These are phyloP conservation scores for Thielaviopsis ethacetica DNA, from an alignment of 2,329 filamentous ascomycete genomes.

Conservation along the genomic window DNA sequence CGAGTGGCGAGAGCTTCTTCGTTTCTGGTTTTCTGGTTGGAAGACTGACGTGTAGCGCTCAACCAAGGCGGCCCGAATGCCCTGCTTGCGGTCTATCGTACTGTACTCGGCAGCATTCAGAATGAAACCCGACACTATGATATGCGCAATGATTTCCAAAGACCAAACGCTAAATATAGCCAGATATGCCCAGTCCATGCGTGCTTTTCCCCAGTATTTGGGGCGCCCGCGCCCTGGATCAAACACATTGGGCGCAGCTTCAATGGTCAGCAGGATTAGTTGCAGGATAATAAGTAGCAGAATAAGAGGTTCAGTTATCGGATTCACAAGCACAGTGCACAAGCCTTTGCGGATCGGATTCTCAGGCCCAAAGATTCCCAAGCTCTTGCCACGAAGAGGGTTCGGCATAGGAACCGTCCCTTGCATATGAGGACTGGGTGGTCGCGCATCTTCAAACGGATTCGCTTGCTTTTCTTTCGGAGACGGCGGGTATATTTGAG, in stretches of 20 bases:
- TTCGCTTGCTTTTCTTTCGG: slow-evolving; percentile 9
- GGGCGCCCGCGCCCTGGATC: slow-evolving; percentile 42
- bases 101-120: slow-evolving; percentile 86
- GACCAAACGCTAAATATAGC: slow-evolving; percentile 81
- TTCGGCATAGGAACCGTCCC: slow-evolving; percentile 30
- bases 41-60: slow-evolving; percentile 69
- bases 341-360: slow-evolving; percentile 58
- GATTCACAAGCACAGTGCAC: slow-evolving; percentile 73
- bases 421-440: slow-evolving; percentile 13
- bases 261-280: slow-evolving; percentile 71
- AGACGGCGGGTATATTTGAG: slow-evolving; percentile 24
- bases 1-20: slow-evolving; percentile 31
- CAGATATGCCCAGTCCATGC: slow-evolving; percentile 68
- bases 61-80: slow-evolving; percentile 55
- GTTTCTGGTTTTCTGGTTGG: slow-evolving; percentile 60
- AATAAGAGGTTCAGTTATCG: slow-evolving; percentile 73
- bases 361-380: slow-evolving; percentile 70
- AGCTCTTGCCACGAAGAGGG: slow-evolving; percentile 68
- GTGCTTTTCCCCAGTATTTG: slow-evolving; percentile 46
- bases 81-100: slow-evolving; percentile 64
- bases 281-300: slow-evolving; percentile 78
- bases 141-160: slow-evolving; percentile 62
- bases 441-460: slow-evolving; percentile 10
- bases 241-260: slow-evolving; percentile 59
- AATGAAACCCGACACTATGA: slow-evolving; percentile 85